Percentiles rank a stretch among this genome's conserved stretches.
Evolutionary conservation across 1,284 basidiomycete genomes (phyloP).

Genomic region (Apiotrichum porosum): DNA sequence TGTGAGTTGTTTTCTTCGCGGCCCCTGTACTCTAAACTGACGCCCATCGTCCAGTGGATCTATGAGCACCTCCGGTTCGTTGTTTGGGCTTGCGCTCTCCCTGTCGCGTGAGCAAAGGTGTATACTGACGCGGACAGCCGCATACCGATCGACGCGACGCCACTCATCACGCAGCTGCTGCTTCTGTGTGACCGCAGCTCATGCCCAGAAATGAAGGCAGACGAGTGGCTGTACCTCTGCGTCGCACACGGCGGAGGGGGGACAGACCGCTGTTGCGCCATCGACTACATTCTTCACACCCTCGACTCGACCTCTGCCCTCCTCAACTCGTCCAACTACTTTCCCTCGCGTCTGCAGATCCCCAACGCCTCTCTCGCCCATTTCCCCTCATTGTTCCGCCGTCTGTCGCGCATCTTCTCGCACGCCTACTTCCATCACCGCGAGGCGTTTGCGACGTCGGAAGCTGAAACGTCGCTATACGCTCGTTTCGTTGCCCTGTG

Average conservation of each 20-base stretch:
- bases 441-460: conserved; percentile 58
- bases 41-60: conserved; percentile 69
- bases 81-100: no score
- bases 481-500: conserved; percentile 82
- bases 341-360: conserved; percentile 83
- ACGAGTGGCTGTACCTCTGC: conserved; percentile 93
- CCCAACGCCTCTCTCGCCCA: conserved; percentile 75
- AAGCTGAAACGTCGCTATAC: conserved; percentile 82
- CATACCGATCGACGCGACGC: conserved; percentile 84
- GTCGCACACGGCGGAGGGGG: conserved; percentile 64
- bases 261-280: conserved; percentile 79
- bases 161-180: conserved; percentile 79
- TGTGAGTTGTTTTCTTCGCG: conserved; percentile 39
- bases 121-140: conserved; percentile 56
- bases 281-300: conserved; percentile 94
- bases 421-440: conserved; percentile 93
- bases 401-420: conserved; percentile 89
- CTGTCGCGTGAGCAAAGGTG: background rate
- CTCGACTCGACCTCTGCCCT: conserved; percentile 88
- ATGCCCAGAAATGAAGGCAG: conserved; percentile 95
- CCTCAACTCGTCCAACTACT: conserved; percentile 81
- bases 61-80: conserved; percentile 85
- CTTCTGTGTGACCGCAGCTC: conserved; percentile 73
- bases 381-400: conserved; percentile 62
- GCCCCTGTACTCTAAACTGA: conserved; percentile 46